Evolutionary conservation across 768 basidiomycete genomes (phyloP).

Genomic region (Tephrocybe sp.): DNA sequence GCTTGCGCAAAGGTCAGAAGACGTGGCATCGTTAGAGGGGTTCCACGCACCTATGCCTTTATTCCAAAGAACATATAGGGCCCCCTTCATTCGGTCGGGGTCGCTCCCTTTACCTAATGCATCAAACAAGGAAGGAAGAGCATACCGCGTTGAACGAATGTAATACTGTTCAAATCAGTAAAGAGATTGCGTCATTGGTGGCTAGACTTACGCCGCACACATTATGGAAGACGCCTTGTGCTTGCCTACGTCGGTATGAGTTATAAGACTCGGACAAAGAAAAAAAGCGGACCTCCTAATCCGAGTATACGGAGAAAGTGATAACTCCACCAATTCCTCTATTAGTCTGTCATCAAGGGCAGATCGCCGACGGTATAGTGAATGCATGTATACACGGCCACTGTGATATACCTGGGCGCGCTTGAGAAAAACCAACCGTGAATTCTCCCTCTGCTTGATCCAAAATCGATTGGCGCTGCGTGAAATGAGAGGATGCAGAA

Average conservation of each 20-base stretch:
- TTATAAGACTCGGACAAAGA: constrained; percentile 1
- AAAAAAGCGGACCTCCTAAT: constrained; percentile 56
- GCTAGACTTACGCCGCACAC: constrained; percentile 56
- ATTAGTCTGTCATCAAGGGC: constrained; percentile 72
- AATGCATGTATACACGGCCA: constrained; percentile 74
- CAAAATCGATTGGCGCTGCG: constrained; percentile 66
- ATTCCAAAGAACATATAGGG: constrained; percentile 76
- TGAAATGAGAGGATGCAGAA: background rate
- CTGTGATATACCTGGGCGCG: constrained; percentile 80
- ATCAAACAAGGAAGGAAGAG: constrained; percentile 59
- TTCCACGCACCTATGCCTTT: constrained; percentile 59
- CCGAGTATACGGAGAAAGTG: constrained; percentile 78
- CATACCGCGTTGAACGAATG: constrained; percentile 67
- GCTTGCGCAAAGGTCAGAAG: constrained; percentile 35
- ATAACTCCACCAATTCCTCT: constrained; percentile 67
- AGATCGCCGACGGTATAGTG: constrained; percentile 71
- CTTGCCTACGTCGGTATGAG: constrained; percentile 52
- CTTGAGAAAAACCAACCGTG: constrained; percentile 71
- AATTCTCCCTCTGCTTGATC: constrained; percentile 72
- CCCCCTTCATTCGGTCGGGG: constrained; percentile 95
- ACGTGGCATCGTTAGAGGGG: background rate
- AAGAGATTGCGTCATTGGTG: background rate
- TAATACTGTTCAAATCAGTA: constrained; percentile 49
- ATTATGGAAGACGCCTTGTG: constrained; percentile 64
- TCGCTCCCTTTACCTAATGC: constrained; percentile 74